These are phyloP conservation scores for Boletus albobrunnescens DNA, from an alignment of 1,284 basidiomycete species.

Conservation along the genomic window DNA sequence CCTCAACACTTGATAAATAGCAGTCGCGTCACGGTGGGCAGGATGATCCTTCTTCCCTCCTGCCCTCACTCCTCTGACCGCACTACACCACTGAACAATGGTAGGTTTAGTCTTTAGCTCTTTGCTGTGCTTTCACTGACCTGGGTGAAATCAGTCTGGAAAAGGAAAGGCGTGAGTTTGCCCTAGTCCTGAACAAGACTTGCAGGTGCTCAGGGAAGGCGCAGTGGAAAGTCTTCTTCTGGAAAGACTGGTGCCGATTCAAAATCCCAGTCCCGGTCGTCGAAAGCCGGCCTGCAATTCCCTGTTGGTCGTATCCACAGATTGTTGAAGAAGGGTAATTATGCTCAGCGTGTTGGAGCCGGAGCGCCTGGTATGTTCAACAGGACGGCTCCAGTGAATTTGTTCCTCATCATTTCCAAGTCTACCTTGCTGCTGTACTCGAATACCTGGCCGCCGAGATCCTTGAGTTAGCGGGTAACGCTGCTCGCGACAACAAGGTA, in stretches of 20 bases:
- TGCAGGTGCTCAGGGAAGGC: constrained; percentile 3
- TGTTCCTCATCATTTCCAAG: no score
- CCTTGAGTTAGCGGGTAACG: constrained; percentile 74
- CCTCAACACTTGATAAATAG: constrained; percentile 31
- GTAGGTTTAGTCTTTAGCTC: constrained; percentile 6
- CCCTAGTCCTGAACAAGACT: neutral
- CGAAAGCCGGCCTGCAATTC: constrained; percentile 83
- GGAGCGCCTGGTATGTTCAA: constrained; percentile 47
- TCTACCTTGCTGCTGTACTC: constrained; percentile 73
- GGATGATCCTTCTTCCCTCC: constrained; percentile 4
- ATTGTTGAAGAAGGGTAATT: constrained; percentile 72
- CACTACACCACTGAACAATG: constrained; percentile 17
- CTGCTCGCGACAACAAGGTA: constrained; percentile 64
- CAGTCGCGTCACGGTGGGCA: constrained; percentile 19
- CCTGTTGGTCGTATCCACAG: constrained; percentile 80
- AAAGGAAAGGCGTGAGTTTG: constrained; percentile 50
- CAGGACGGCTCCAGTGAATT: no score
- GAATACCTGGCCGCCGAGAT: constrained; percentile 77
- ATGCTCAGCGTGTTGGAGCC: constrained; percentile 61
- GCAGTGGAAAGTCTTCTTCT: constrained; percentile 54
- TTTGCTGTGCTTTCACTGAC: neutral
- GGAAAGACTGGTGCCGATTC: constrained; percentile 50
- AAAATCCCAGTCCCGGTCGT: constrained; percentile 70
- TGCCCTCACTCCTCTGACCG: constrained; percentile 8
- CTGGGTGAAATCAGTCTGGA: constrained; percentile 40